A percentile compares a stretch with the other conserved stretches of the same genome.
phyloP scores from a whole-genome alignment of 2,329 filamentous ascomycete genomes.

The Paecilomyces sp. region DNA sequence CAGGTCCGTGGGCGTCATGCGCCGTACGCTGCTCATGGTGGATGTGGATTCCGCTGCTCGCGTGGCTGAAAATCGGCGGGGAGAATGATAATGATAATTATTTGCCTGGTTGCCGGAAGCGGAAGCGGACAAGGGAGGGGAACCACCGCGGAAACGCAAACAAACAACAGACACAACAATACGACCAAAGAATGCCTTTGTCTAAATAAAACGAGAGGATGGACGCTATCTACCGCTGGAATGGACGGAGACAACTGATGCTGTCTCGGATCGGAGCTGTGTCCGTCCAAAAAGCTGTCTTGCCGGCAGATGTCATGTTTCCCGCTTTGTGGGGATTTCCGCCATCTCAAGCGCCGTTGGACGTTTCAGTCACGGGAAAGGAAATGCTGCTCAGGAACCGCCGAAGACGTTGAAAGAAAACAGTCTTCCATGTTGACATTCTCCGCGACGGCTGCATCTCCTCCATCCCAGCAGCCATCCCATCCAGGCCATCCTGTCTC shows the following conservation, averaged over 20 bases:
- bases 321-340: neutral
- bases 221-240: neutral
- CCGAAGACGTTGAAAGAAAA: neutral
- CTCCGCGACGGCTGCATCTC: neutral
- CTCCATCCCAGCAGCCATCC: neutral
- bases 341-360: neutral
- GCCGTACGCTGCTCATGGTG: conserved; percentile 73
- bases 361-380: conserved; percentile 17
- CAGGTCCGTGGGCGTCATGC: conserved; percentile 77
- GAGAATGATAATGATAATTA: neutral
- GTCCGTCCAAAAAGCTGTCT: neutral
- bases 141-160: neutral
- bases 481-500: neutral
- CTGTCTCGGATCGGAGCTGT: neutral
- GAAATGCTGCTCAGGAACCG: neutral
- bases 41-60: conserved; percentile 6
- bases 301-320: neutral
- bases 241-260: neutral
- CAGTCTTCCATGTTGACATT: neutral
- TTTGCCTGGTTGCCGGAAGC: conserved; percentile 1
- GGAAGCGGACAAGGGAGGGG: neutral
- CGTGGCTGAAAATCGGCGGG: conserved; percentile 9
- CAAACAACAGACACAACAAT: no score
- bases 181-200: conserved; percentile 7
- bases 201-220: neutral